Conservation (phyloP, 2,329 filamentous ascomycete species). For the Botrytis cinerea region DNA sequence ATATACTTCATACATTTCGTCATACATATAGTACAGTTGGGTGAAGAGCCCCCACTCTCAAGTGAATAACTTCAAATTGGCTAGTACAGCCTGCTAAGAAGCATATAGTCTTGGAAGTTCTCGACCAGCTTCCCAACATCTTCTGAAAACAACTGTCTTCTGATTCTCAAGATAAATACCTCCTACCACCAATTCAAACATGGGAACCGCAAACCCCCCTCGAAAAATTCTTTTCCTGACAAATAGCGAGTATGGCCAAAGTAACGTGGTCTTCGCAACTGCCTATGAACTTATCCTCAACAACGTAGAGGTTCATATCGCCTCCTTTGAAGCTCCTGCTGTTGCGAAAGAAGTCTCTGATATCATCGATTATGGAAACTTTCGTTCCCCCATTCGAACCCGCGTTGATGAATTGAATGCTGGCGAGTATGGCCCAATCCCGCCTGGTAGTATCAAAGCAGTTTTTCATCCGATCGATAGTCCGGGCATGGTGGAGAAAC, state of each 20-base stretch:
- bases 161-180: background rate
- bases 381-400: conserved; percentile 37
- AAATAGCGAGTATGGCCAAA: conserved; percentile 50
- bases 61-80: background rate
- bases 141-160: background rate
- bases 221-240: conserved; percentile 47
- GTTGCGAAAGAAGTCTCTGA: conserved; percentile 45
- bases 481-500: conserved; percentile 42
- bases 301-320: conserved; percentile 48
- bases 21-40: background rate
- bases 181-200: background rate
- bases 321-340: conserved; percentile 45
- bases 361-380: conserved; percentile 20
- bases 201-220: background rate
- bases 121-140: background rate
- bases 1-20: background rate
- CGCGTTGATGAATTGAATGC: conserved; percentile 24
- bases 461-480: conserved; percentile 44
- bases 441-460: conserved; percentile 27
- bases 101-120: background rate
- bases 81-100: background rate
- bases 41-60: background rate
- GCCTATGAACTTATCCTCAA: conserved; percentile 43
- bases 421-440: conserved; percentile 17
- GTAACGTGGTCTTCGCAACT: conserved; percentile 50